phyloP scores from a whole-genome alignment of 306 rosid species.

The Nissolia schottii region DNA sequence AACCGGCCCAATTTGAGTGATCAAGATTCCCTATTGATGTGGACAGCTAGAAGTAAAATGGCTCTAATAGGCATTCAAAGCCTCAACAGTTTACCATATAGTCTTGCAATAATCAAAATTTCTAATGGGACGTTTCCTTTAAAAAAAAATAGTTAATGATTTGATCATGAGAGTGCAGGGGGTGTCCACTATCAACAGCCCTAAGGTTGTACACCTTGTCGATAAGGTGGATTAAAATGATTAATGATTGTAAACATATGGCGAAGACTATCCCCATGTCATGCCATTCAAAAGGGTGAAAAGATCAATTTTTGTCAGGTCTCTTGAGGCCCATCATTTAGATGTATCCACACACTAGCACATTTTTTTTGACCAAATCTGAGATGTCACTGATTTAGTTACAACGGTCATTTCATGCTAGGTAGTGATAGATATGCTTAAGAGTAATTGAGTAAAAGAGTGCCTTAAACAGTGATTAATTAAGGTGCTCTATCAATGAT shows the following conservation, averaged over 20 bases:
- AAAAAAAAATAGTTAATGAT: neutral
- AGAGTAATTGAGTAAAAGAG: neutral
- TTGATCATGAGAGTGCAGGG: neutral
- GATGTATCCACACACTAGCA: conserved; percentile 3
- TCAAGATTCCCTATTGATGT: neutral
- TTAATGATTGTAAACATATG: conserved; percentile 12
- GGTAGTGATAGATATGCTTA: neutral
- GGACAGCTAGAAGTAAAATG: neutral
- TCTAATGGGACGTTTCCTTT: conserved; percentile 26
- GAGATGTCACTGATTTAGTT: neutral
- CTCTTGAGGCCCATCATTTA: conserved; percentile 11
- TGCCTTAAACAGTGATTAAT: neutral
- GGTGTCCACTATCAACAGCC: neutral
- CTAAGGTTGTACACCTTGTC: neutral
- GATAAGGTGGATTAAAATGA: conserved; percentile 12
- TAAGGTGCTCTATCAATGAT: neutral
- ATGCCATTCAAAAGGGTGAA: neutral
- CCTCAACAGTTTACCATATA: conserved; percentile 1
- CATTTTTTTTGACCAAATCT: conserved; percentile 4
- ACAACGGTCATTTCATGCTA: neutral
- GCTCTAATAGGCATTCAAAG: neutral
- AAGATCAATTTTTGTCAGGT: neutral
- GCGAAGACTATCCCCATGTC: conserved; percentile 16
- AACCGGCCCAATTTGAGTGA: neutral
- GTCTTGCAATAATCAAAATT: conserved; percentile 19